Conservation (phyloP, 2,329 filamentous ascomycete species). For the Aspergillus sp. region DNA sequence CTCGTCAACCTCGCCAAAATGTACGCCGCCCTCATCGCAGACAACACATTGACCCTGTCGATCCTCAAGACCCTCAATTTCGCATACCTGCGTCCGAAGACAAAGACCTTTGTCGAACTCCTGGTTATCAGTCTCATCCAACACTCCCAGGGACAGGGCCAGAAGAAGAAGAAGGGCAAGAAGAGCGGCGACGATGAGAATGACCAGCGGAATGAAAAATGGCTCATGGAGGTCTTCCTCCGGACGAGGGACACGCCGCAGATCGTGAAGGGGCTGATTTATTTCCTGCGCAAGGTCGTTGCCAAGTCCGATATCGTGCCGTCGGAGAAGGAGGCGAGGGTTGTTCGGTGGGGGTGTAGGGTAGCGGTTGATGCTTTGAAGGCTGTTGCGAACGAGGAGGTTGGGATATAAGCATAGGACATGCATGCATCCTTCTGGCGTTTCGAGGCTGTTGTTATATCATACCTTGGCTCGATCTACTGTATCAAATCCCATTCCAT, state of each 20-base stretch:
- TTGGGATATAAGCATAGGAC: background rate
- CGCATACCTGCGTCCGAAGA: constrained; percentile 65
- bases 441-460: constrained; percentile 28
- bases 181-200: constrained; percentile 14
- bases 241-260: constrained; percentile 55
- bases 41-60: constrained; percentile 49
- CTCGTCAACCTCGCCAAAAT: constrained; percentile 61
- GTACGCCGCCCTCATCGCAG: constrained; percentile 53
- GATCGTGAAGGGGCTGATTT: constrained; percentile 65
- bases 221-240: constrained; percentile 57
- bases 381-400: constrained; percentile 17
- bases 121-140: constrained; percentile 68
- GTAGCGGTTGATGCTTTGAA: constrained; percentile 34
- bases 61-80: constrained; percentile 61
- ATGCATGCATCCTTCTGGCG: constrained; percentile 30
- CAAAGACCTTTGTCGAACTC: constrained; percentile 68
- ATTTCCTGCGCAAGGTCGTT: constrained; percentile 69
- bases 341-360: constrained; percentile 39
- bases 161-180: constrained; percentile 13
- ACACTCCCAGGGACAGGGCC: constrained; percentile 48
- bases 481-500: constrained; percentile 32
- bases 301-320: constrained; percentile 51
- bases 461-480: constrained; percentile 25
- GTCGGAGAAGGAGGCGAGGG: constrained; percentile 43
- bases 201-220: constrained; percentile 42